Base-by-base conservation (phyloP, 306 rosid species). In the Fagus crenata region DNA sequence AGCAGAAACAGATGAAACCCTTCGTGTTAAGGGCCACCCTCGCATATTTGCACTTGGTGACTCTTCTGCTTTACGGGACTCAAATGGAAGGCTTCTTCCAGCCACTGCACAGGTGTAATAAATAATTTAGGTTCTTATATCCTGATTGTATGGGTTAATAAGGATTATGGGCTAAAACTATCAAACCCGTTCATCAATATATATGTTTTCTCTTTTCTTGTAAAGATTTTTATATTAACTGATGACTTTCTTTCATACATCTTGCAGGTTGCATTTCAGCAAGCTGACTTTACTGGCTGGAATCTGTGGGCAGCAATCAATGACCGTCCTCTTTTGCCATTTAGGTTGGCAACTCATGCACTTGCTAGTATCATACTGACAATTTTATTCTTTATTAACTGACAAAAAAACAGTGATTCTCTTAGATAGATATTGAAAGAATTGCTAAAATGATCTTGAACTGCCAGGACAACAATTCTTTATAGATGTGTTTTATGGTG, bases 11-110 rank as follows among this genome's bases (percentile, higher is more conserved):
- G 97, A 94, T 78, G 98, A 94, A 84, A 94, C 96, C 64, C 98
- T 94, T 78, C 98, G 98, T 82, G 97, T 94, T 13, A 95, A 90
- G 81, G 98, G 98, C 69, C 97, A 95, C 59, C 98, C 97, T n/a
- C 89, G 96, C 70, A 92, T 95, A 85, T 95, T 95, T 86, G 97
- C 98, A 71, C 89, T 95, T 56, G 98, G 98, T 28, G 97, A 95
- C 82, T 90, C 97, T 35, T 89, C 96, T 82, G 79, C 98, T 43
- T 63, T 89, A 60, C 87, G 98, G 81, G 97, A 95, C 77, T 80
- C 96, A 49, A 87, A 82, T 49, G 98, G 98, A 84, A 86, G 83
- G 88, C 84, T 90, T 73, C 96, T 95, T 88, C 98, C 98, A 53
- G 95, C 97, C 75, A 95, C 96, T 4, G 98, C 98, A 36, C 98